phyloP scores from a whole-genome alignment of 257 asterid species.

The Nicotiana paniculata region DNA sequence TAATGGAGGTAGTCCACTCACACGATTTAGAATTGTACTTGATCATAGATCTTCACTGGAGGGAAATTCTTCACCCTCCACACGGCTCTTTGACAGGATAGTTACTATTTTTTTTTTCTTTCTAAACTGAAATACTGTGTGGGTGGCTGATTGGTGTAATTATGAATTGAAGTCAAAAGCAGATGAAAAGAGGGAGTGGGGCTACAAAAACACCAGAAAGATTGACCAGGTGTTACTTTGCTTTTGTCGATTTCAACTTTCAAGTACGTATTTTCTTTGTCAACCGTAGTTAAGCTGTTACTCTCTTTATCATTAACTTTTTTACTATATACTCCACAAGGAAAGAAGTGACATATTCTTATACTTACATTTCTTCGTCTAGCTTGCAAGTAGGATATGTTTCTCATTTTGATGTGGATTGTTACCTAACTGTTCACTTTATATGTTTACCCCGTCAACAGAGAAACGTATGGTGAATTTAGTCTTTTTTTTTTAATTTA shows the following conservation, averaged over 20 bases:
- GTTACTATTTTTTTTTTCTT: too few relatives aligned
- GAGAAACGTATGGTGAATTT: background rate
- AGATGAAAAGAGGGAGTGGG: background rate
- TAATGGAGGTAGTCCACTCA: background rate
- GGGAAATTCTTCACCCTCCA: background rate
- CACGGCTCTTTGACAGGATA: background rate
- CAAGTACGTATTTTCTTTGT: background rate
- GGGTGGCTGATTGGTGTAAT: background rate
- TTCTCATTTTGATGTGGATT: conserved; percentile 9
- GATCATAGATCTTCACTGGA: background rate
- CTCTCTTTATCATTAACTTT: background rate
- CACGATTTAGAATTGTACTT: background rate
- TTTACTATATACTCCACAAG: background rate
- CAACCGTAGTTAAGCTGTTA: conserved; percentile 7
- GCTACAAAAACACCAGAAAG: background rate
- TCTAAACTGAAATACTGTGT: background rate
- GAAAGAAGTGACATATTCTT: background rate
- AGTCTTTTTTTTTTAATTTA: background rate
- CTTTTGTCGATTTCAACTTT: background rate
- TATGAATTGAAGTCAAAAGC: conserved; percentile 13
- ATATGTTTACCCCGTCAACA: background rate
- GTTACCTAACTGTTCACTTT: conserved; percentile 6
- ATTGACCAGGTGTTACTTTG: conserved; percentile 2
- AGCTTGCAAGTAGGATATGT: background rate
- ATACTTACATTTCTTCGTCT: background rate